Conservation (phyloP, 1,139 yeast genomes). For the Blastobotrys elegans region DNA sequence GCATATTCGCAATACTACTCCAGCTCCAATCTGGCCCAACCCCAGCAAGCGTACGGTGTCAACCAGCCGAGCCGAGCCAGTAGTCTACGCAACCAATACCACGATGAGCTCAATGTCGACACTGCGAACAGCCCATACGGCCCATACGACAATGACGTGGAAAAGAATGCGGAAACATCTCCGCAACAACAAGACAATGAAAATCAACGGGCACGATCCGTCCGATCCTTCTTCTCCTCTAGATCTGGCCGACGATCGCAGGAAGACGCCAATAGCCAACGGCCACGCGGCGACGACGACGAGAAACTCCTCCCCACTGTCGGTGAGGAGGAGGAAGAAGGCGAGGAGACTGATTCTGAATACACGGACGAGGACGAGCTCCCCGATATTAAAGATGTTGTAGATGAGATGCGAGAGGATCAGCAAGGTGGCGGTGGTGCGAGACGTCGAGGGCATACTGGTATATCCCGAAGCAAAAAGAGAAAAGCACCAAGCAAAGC, state of each 20-base stretch:
- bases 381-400: slow-evolving; percentile 30
- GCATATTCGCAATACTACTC: not conserved
- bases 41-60: slow-evolving; percentile 5
- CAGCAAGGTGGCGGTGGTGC: slow-evolving; percentile 11
- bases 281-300: not conserved
- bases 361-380: slow-evolving; percentile 24
- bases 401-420: slow-evolving; percentile 22
- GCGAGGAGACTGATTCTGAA: too few species aligned
- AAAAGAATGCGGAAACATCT: slow-evolving; percentile 1
- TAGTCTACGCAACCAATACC: not conserved
- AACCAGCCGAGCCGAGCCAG: not conserved
- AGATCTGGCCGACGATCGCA: slow-evolving; percentile 11
- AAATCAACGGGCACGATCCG: slow-evolving; percentile 11
- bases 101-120: not conserved
- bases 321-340: slow-evolving; percentile 25
- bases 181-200: slow-evolving; percentile 2
- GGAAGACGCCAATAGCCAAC: slow-evolving; percentile 8
- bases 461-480: slow-evolving; percentile 19
- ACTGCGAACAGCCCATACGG: not conserved
- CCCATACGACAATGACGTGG: slow-evolving; percentile 4
- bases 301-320: slow-evolving; percentile 11
- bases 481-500: slow-evolving; percentile 16
- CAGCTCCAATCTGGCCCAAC: not conserved
- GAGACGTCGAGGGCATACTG: slow-evolving; percentile 16
- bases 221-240: slow-evolving; percentile 18